Evolutionary conservation across 169 alveolate species (phyloP).

Genomic region (Plasmodium adleri): DNA sequence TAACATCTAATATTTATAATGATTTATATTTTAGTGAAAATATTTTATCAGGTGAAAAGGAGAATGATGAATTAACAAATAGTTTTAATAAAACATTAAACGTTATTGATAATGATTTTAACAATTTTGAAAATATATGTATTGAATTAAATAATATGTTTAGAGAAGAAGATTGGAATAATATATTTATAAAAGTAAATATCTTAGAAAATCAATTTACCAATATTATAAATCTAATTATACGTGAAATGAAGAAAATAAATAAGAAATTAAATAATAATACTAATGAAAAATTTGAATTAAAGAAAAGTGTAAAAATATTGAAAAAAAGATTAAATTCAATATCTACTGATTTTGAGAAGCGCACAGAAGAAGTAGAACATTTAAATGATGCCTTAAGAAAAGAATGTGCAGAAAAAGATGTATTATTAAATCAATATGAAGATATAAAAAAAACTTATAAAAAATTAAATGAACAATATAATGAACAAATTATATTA

Average conservation of each 20-base stretch:
- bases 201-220: conserved; percentile 22
- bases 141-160: conserved; percentile 21
- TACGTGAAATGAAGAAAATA: conserved; percentile 27
- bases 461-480: conserved; percentile 32
- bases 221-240: conserved; percentile 28
- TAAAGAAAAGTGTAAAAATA: conserved; percentile 40
- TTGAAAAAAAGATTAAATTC: conserved; percentile 48
- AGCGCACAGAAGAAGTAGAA: conserved; percentile 35
- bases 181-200: conserved; percentile 21
- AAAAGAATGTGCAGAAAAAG: conserved; percentile 43
- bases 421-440: conserved; percentile 16
- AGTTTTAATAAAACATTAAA: conserved; percentile 18
- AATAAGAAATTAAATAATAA: conserved; percentile 15
- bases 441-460: conserved; percentile 30
- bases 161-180: conserved; percentile 39
- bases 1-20: not conserved
- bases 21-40: conserved; percentile 20
- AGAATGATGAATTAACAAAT: conserved; percentile 15
- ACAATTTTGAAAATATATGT: conserved; percentile 52
- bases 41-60: not conserved
- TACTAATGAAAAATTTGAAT: conserved; percentile 46
- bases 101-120: conserved; percentile 29
- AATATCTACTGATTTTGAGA: conserved; percentile 45
- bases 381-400: conserved; percentile 4
- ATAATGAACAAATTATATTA: conserved; percentile 40